Evolutionary conservation across 345 rosid genomes (phyloP).

Genomic region (Limnanthes douglasii): DNA sequence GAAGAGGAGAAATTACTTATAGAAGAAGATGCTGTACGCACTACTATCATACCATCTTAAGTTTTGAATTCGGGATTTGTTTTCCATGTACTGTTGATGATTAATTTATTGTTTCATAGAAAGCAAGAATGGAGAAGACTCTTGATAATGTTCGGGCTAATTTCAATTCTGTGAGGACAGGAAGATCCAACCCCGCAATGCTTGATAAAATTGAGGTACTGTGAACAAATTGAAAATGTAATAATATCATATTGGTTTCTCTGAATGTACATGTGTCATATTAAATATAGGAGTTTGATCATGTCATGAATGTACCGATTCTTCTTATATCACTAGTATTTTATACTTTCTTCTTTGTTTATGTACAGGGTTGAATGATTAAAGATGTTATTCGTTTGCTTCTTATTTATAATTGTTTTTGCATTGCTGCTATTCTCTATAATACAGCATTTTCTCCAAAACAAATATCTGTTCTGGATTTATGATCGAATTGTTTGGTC

Average conservation of each 20-base stretch:
- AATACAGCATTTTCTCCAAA: too few species aligned
- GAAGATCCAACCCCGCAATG: conserved; percentile 71
- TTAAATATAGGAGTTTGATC: too few species aligned
- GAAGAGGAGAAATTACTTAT: conserved; percentile 68
- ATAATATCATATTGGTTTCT: too few species aligned
- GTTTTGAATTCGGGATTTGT: background rate
- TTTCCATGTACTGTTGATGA: background rate
- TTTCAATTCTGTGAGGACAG: conserved; percentile 84
- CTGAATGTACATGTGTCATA: too few species aligned
- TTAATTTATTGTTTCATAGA: conserved; percentile 23
- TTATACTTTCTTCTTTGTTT: too few species aligned
- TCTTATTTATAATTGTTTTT: background rate
- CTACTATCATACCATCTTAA: background rate
- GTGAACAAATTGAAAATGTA: too few species aligned
- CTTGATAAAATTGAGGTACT: conserved; percentile 78
- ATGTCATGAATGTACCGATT: too few species aligned
- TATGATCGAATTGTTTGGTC: too few species aligned
- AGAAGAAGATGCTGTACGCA: conserved; percentile 74
- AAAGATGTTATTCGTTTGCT: background rate
- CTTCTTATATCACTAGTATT: too few species aligned
- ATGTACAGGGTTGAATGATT: too few species aligned
- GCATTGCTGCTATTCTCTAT: too few species aligned
- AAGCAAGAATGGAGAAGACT: conserved; percentile 84
- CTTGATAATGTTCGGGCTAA: conserved; percentile 55
- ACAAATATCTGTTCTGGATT: too few species aligned